These are phyloP conservation scores for Dactylonectria macrodidyma DNA, from an alignment of 2,329 filamentous ascomycete species.

Conservation along the genomic window DNA sequence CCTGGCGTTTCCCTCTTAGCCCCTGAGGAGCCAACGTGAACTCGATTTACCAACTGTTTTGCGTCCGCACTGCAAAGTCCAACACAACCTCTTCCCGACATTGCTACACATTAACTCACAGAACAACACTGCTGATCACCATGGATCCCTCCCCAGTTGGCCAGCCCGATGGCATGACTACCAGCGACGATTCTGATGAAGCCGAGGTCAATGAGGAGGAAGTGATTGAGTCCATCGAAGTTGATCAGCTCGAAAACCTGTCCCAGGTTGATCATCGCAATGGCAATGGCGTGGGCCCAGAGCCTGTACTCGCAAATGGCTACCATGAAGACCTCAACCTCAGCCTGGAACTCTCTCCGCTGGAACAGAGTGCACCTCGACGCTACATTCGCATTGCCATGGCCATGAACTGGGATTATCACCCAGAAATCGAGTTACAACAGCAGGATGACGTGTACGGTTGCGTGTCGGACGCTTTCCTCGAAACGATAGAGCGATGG, in stretches of 20 bases:
- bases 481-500: conserved; percentile 31
- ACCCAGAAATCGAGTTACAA: not conserved
- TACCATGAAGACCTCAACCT: not conserved
- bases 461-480: conserved; percentile 10
- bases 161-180: not conserved
- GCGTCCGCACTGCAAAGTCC: not conserved
- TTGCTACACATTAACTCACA: not conserved
- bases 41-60: not conserved
- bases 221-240: too few species aligned
- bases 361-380: conserved; percentile 35
- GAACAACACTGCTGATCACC: not conserved
- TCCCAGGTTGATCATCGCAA: not conserved
- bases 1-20: conserved; percentile 3
- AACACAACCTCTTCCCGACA: not conserved
- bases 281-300: not conserved
- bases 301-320: not conserved
- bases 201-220: too few species aligned
- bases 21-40: too few species aligned
- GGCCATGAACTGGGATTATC: conserved; percentile 5
- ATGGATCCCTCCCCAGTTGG: not conserved
- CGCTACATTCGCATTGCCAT: conserved; percentile 39
- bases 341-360: conserved; percentile 31
- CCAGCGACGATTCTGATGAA: not conserved
- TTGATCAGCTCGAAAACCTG: too few species aligned
- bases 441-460: not conserved